A percentile compares a stretch with the other conserved stretches of the same genome.
Evolutionary conservation across 2,329 filamentous ascomycete genomes (phyloP).

Genomic region (Aspergillus arachidicola): DNA sequence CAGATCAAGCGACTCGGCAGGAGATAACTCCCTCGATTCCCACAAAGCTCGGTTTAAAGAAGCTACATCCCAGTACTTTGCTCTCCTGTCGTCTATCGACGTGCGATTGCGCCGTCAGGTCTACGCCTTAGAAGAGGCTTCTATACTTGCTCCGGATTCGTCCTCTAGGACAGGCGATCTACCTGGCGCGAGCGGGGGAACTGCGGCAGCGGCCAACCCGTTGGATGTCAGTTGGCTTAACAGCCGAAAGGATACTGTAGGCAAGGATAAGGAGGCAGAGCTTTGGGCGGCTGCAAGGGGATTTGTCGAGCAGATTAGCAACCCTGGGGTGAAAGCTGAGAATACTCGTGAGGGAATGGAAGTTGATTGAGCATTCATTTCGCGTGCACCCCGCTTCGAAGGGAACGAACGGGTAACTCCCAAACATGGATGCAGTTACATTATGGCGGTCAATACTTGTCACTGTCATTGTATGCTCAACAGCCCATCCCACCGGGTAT

Average conservation of each 20-base stretch:
- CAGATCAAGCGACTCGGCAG: constrained; percentile 36
- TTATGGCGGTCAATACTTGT: background rate
- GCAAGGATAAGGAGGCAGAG: constrained; percentile 81
- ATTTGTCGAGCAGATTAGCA: constrained; percentile 52
- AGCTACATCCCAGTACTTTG: constrained; percentile 64
- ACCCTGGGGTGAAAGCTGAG: constrained; percentile 19
- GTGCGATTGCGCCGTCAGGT: constrained; percentile 75
- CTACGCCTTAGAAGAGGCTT: constrained; percentile 78
- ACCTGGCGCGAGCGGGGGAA: constrained; percentile 31
- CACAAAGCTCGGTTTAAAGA: constrained; percentile 63
- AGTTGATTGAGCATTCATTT: constrained; percentile 33
- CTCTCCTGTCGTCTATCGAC: constrained; percentile 72
- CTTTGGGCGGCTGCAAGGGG: constrained; percentile 67
- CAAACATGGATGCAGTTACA: background rate
- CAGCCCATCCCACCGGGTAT: background rate
- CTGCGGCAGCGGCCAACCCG: constrained; percentile 46
- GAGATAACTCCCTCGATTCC: constrained; percentile 52
- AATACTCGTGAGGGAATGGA: constrained; percentile 40
- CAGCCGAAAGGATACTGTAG: constrained; percentile 78
- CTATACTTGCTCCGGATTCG: constrained; percentile 62
- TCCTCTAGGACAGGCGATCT: constrained; percentile 35
- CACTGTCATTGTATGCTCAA: background rate
- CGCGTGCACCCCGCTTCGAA: background rate
- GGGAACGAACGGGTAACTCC: background rate
- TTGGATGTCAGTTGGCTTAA: constrained; percentile 91